phyloP scores from a whole-genome alignment of 1,139 yeast genomes.

The Debaryomyces fabryi region DNA sequence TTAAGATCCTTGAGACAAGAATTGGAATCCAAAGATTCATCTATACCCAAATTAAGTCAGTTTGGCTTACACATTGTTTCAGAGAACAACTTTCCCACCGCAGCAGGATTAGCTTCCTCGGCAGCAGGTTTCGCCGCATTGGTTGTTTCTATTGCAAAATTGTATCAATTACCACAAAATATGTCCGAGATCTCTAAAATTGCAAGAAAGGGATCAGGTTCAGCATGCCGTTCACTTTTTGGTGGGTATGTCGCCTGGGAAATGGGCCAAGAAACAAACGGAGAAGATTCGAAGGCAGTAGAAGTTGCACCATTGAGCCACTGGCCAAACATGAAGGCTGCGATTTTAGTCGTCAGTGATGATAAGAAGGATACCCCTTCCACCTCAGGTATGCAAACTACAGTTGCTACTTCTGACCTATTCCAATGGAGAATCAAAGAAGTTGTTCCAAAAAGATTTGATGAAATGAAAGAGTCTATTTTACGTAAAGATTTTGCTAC shows the following conservation, averaged over 20 bases:
- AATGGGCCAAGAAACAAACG: slow-evolving; percentile 77
- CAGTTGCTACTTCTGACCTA: slow-evolving; percentile 85
- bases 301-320: slow-evolving; percentile 81
- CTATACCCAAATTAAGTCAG: slow-evolving; percentile 62
- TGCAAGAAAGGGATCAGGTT: slow-evolving; percentile 98
- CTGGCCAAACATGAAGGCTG: slow-evolving; percentile 94
- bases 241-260: slow-evolving; percentile 99
- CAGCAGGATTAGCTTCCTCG: slow-evolving; percentile 96
- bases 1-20: slow-evolving; percentile 66
- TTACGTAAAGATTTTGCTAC: slow-evolving; percentile 66
- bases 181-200: slow-evolving; percentile 84
- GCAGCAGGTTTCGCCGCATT: slow-evolving; percentile 99
- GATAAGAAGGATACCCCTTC: slow-evolving; percentile 93
- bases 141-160: slow-evolving; percentile 80
- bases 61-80: slow-evolving; percentile 81
- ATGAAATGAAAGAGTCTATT: slow-evolving; percentile 79
- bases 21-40: slow-evolving; percentile 51
- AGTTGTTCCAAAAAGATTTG: slow-evolving; percentile 86
- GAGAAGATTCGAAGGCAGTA: slow-evolving; percentile 90
- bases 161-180: slow-evolving; percentile 79
- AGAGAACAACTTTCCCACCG: slow-evolving; percentile 97
- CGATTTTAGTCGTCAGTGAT: slow-evolving; percentile 88
- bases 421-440: slow-evolving; percentile 74
- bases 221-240: slow-evolving; percentile 94
- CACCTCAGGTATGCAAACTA: slow-evolving; percentile 94